Base-by-base conservation (phyloP, 441 rosid species). In the Mallotus repandus region DNA sequence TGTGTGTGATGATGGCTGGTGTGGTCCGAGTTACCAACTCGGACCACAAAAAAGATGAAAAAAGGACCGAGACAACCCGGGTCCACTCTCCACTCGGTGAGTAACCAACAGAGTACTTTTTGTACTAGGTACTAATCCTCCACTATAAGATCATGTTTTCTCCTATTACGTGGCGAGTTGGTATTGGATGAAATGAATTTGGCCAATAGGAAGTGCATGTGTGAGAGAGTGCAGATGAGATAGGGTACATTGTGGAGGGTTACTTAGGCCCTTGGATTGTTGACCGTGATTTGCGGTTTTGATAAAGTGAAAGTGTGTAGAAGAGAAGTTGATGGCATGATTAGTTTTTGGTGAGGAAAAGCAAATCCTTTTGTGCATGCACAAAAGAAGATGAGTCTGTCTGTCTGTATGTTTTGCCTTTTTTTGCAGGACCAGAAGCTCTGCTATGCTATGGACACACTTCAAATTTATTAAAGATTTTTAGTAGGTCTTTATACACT, bases 1-100 rank as follows among this genome's bases (percentile, higher is more conserved):
- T 70, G 76, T 71, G 72, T 72, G 70, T 64, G 64, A 86, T 86
- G 83, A 86, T 84, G 77, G 74, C 79, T 87, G 74, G 63, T 18
- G 76, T 45, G 73, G 80, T 72, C 73, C 80, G 80, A 77, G 69
- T 72, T 57, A 35, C 15, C 54, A 54, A 77, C 76, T 15, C 80
- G 70, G 70, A 69, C 67, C 63, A 14, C 61, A 41, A 56, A 69
- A 75, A 59, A 55, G 41, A 35, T 35, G 41, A 35, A 58, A 57
- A 70, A 61, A 54, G 29, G 41, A 55, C 21, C 60, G 35, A 56
- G 66, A 48, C 50, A 29, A 25, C 38, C 46, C 64, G 49, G 76
- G 76, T 72, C 80, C 80, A 67, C 80, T 0, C 7, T 13, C 76
- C 63, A 66, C 72, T 62, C 29, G 25, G 48, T 66, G 70, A 66